Conservation (phyloP, 306 rosid species). For the Amphicarpaea edgeworthii region DNA sequence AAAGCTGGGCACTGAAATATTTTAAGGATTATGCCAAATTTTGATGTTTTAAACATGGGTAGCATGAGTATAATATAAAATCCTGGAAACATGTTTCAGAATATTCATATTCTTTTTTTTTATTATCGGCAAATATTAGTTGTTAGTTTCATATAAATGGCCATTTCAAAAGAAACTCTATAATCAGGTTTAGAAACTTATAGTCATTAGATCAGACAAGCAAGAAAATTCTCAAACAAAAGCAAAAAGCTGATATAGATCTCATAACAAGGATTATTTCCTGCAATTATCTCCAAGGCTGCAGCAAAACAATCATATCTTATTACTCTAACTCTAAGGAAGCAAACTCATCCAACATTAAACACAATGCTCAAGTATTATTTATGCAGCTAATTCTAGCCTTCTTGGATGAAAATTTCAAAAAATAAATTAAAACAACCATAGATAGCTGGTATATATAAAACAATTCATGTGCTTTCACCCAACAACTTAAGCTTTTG, state of each 20-base stretch:
- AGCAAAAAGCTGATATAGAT: constrained; percentile 34
- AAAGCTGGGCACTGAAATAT: constrained; percentile 31
- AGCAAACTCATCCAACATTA: constrained; percentile 23
- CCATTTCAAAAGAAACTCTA: constrained; percentile 37
- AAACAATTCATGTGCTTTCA: constrained; percentile 7
- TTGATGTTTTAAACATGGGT: constrained; percentile 8
- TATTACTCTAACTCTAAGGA: constrained; percentile 30
- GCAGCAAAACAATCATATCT: constrained; percentile 19
- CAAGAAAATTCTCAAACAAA: constrained; percentile 19
- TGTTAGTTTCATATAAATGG: too few relatives aligned
- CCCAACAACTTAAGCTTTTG: neutral
- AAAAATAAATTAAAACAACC: neutral
- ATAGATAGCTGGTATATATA: constrained; percentile 1
- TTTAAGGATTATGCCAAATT: constrained; percentile 34
- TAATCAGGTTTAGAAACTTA: constrained; percentile 16
- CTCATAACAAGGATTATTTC: constrained; percentile 3
- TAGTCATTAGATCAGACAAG: constrained; percentile 31
- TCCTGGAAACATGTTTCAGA: constrained; percentile 34
- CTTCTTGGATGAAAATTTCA: constrained; percentile 3
- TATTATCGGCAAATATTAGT: too few relatives aligned
- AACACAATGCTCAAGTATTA: constrained; percentile 10
- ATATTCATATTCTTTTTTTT: too few relatives aligned
- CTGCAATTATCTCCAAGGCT: constrained; percentile 21
- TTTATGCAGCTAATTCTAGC: neutral
- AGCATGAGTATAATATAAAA: neutral